phyloP scores from a whole-genome alignment of 306 rosid species.

The Cucumis cinereus region DNA sequence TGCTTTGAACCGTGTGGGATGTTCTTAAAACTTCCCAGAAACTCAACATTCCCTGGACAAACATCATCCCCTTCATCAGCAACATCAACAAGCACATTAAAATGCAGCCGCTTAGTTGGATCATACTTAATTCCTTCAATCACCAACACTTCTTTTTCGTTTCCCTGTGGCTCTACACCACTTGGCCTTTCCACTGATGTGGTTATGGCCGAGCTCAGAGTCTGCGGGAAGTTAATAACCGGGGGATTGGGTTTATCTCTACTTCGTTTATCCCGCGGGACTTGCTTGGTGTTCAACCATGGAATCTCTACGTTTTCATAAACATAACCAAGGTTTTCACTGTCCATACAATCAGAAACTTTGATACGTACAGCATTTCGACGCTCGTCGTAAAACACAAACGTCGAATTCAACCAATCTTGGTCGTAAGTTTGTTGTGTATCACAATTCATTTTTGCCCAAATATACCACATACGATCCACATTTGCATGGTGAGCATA shows the following conservation, averaged over 20 bases:
- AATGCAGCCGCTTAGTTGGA: background rate
- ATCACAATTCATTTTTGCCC: conserved; percentile 35
- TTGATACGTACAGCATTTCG: conserved; percentile 43
- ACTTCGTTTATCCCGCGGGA: conserved; percentile 10
- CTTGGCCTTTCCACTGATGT: conserved; percentile 20
- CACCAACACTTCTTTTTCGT: conserved; percentile 25
- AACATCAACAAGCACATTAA: background rate
- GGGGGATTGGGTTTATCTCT: too few relatives aligned
- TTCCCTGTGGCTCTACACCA: background rate
- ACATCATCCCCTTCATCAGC: background rate
- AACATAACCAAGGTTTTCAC: conserved; percentile 30
- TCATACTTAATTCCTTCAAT: conserved; percentile 45
- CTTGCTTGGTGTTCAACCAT: conserved; percentile 24
- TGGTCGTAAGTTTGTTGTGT: conserved; percentile 20
- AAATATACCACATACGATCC: conserved; percentile 57
- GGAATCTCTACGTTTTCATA: conserved; percentile 58
- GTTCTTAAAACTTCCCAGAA: conserved; percentile 62
- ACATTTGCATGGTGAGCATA: conserved; percentile 47
- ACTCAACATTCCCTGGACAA: conserved; percentile 37
- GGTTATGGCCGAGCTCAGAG: conserved; percentile 1
- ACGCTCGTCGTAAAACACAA: conserved; percentile 20
- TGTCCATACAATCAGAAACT: conserved; percentile 53
- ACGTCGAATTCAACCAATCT: conserved; percentile 36
- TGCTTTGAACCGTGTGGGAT: conserved; percentile 37
- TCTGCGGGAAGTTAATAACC: conserved; percentile 18